Conservation (phyloP, 306 rosid genomes). For the Gleditsia sinensis region DNA sequence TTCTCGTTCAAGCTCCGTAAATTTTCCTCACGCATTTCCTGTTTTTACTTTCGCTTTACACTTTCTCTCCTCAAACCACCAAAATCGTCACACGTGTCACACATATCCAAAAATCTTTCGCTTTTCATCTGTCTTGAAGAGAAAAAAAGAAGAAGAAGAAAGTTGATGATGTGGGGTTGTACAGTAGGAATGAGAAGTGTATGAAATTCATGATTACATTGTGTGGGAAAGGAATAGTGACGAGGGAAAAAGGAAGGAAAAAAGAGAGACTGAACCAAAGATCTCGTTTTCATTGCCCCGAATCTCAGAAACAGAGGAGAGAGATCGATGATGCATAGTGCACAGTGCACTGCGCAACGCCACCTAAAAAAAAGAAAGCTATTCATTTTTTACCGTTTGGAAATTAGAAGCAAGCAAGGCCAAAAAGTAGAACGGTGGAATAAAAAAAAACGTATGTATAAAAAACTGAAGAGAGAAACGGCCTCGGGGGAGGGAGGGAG, state of each 20-base stretch:
- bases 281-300: neutral
- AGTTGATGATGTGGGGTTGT: neutral
- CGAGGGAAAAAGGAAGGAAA: neutral
- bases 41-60: neutral
- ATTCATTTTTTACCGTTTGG: neutral
- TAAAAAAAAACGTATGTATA: too few species aligned
- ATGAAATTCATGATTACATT: neutral
- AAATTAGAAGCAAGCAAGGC: too few species aligned
- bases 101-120: too few species aligned
- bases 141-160: neutral
- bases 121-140: too few species aligned
- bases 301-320: conserved; percentile 10
- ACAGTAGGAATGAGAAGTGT: neutral
- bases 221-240: neutral
- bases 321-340: too few species aligned
- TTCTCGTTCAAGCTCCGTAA: too few species aligned
- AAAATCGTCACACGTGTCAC: neutral
- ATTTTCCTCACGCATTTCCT: neutral
- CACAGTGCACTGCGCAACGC: too few species aligned
- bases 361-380: too few species aligned
- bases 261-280: neutral
- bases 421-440: too few species aligned
- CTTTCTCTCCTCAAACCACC: neutral
- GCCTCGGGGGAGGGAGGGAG: too few species aligned
- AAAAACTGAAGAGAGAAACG: too few species aligned